Percentiles rank a stretch among this genome's conserved stretches.
phyloP scores from a whole-genome alignment of 2,329 filamentous ascomycete genomes.

The Colletotrichum paranaense region DNA sequence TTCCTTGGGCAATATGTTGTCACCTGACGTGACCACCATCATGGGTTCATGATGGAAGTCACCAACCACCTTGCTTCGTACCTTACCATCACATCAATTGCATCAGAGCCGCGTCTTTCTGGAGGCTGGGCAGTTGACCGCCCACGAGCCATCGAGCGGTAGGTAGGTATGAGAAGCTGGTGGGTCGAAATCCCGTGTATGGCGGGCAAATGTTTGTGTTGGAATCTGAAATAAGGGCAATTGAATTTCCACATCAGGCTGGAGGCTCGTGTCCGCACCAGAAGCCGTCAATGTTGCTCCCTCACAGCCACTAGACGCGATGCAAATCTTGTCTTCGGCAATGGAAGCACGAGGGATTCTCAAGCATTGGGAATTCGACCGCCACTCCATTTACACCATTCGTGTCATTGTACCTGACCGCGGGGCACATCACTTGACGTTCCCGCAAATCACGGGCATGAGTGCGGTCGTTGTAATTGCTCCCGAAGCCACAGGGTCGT shows the following conservation, averaged over 20 bases:
- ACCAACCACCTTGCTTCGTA: background rate
- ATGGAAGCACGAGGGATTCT: background rate
- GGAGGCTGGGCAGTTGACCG: background rate
- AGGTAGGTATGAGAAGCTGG: background rate
- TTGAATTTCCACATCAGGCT: background rate
- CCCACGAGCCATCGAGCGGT: background rate
- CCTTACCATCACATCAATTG: background rate
- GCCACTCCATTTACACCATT: constrained; percentile 18
- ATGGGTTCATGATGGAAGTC: too few species aligned
- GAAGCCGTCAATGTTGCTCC: constrained; percentile 20
- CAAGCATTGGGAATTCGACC: background rate
- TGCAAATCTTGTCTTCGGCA: constrained; percentile 12
- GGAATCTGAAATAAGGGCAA: background rate
- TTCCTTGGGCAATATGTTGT: background rate
- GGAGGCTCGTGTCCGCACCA: constrained; percentile 17
- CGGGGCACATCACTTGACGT: background rate
- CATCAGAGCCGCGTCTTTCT: background rate
- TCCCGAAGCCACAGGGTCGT: constrained; percentile 18
- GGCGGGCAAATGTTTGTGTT: background rate
- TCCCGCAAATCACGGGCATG: background rate
- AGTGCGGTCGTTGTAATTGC: constrained; percentile 10
- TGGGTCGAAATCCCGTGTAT: background rate
- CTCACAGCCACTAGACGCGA: constrained; percentile 20
- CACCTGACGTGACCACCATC: background rate
- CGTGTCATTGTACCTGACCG: background rate